phyloP scores from a whole-genome alignment of 2,329 filamentous ascomycete species.

The Tolypocladium capitatum region DNA sequence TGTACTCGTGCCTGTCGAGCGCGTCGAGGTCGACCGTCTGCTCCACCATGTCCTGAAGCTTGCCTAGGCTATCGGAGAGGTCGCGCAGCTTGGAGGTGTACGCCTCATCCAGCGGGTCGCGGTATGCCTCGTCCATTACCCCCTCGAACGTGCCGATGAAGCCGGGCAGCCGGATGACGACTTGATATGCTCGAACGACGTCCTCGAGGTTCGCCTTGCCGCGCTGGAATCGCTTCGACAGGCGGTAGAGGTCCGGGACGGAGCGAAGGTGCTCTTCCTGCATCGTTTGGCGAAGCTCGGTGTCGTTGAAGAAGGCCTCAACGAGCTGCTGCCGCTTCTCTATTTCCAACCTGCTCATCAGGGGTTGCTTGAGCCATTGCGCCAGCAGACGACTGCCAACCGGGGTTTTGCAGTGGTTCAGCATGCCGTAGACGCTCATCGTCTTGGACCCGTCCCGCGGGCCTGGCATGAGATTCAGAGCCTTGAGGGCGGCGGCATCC shows the following conservation, averaged over 20 bases:
- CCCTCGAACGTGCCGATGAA: slow-evolving; percentile 82
- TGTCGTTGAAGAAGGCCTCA: slow-evolving; percentile 87
- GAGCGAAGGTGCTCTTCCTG: slow-evolving; percentile 91
- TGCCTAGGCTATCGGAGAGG: slow-evolving; percentile 65
- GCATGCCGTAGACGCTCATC: slow-evolving; percentile 87
- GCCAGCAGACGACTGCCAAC: slow-evolving; percentile 79
- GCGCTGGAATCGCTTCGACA: slow-evolving; percentile 90
- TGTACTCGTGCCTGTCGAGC: slow-evolving; percentile 92
- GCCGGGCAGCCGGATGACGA: slow-evolving; percentile 79
- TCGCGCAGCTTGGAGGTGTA: slow-evolving; percentile 77
- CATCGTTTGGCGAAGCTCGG: slow-evolving; percentile 85
- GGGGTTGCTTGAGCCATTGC: slow-evolving; percentile 94
- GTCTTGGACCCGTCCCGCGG: slow-evolving; percentile 89
- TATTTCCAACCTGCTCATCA: slow-evolving; percentile 85
- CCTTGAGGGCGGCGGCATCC: slow-evolving; percentile 85
- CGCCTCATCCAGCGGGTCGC: slow-evolving; percentile 68
- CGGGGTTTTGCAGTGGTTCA: slow-evolving; percentile 97
- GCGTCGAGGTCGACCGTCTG: slow-evolving; percentile 94
- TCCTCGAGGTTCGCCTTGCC: slow-evolving; percentile 87
- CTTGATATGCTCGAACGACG: slow-evolving; percentile 89
- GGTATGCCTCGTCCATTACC: slow-evolving; percentile 92
- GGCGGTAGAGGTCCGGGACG: slow-evolving; percentile 84
- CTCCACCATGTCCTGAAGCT: slow-evolving; percentile 95
- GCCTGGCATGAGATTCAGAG: slow-evolving; percentile 93
- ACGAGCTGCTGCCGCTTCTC: slow-evolving; percentile 86